phyloP scores from a whole-genome alignment of 2,329 filamentous ascomycete genomes.

The Penicillium rolfsii region DNA sequence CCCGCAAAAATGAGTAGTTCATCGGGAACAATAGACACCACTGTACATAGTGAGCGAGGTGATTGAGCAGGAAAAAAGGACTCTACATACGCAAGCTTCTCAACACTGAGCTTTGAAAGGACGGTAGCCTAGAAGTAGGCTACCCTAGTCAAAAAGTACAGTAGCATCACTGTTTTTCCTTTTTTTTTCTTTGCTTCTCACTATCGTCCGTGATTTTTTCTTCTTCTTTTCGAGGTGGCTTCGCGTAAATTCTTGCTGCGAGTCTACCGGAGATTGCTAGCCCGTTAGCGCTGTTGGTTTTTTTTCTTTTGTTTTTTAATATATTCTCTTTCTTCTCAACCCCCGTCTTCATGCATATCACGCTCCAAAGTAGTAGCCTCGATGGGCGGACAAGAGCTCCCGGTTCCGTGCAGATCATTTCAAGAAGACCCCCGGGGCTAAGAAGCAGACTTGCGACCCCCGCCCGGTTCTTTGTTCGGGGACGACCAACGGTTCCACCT shows the following conservation, averaged over 20 bases:
- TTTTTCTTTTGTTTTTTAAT: not conserved
- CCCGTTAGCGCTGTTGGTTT: not conserved
- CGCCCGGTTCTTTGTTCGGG: slow-evolving; percentile 10
- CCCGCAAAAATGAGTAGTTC: not conserved
- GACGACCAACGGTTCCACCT: slow-evolving; percentile 4
- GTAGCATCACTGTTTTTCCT: not conserved
- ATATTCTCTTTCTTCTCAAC: slow-evolving; percentile 7
- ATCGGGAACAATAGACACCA: not conserved
- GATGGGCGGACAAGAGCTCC: slow-evolving; percentile 21
- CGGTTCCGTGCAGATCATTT: slow-evolving; percentile 33
- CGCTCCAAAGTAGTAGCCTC: slow-evolving; percentile 1
- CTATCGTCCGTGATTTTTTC: not conserved
- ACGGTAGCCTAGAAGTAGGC: not conserved
- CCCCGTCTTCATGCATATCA: not conserved
- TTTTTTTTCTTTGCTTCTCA: not conserved
- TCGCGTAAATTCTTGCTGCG: not conserved
- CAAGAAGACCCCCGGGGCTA: slow-evolving; percentile 23
- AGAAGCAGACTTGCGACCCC: slow-evolving; percentile 5
- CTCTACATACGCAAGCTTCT: not conserved
- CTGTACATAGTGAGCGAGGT: not conserved
- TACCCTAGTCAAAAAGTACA: not conserved
- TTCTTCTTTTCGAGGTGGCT: not conserved
- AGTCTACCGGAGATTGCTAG: not conserved
- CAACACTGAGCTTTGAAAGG: not conserved
- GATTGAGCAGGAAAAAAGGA: not conserved